Base-by-base conservation (phyloP, 2,329 filamentous ascomycete species). In the Sporothrix sp. region DNA sequence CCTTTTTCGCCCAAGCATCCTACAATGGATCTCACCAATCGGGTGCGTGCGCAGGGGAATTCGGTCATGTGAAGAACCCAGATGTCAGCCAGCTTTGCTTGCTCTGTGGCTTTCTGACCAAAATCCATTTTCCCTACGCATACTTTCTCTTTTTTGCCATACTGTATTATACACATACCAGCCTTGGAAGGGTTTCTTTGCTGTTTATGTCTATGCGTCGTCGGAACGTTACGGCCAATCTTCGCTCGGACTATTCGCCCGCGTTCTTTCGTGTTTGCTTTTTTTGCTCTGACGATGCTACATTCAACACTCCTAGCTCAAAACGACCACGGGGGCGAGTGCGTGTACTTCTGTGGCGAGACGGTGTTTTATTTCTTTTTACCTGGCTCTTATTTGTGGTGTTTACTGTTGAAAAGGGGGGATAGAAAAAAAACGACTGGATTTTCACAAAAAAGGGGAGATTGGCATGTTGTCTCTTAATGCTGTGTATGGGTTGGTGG, bases 161-260 rank as follows among this genome's bases (percentile, higher is more conserved):
- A 39, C 32, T 46, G 46, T 52, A 49, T 37, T 53, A 50, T 53
- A 46, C 47, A 40, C 51, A 47, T 32, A 30, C 43, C 21, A 16
- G 7, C 25, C 20, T 36, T 25, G 43, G 30, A 35, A 20, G 30
- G 42, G 18, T 3, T 23, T 28, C 39, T 21, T 27, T n/a, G n/a
- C 18, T 18, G 21, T 20, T 46, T 16, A 35, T 52, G 27, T 38
- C n/a, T 48, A 37, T 32, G 21, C 36, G 18, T n/a, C 5, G 16
- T 48, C 28, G 30, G 32, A 18, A 11, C 11, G 32, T 40, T 25
- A 25, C 35, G 5, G 28, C 14, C 16, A 25, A 13, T 25, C 14
- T 39, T 25, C n/a, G n/a, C n/a, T n/a, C n/a, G n/a, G n/a, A n/a
- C n/a, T n/a, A n/a, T n/a, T n/a, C n/a, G n/a, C n/a, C n/a, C n/a